Evolutionary conservation across 1,284 basidiomycete genomes (phyloP), one percentile per base, ranked within the genome.

Genomic region (Trametes hirsuta): DNA sequence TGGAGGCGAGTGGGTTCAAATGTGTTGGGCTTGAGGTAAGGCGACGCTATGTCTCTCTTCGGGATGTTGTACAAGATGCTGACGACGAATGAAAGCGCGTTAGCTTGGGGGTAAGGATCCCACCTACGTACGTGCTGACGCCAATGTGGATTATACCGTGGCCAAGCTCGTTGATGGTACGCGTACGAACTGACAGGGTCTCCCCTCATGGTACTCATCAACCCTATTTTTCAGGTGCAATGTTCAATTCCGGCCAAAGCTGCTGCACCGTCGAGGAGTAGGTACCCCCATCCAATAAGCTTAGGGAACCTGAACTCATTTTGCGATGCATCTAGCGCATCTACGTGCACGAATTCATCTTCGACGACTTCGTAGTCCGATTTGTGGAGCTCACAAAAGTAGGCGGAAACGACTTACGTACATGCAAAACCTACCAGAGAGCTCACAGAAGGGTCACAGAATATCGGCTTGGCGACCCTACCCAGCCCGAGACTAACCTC

Each of bases 81-180:
- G 48, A 41, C 22, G 11, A n/a, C 37, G 39, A 35, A n/a, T 41
- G 35, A 4, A 14, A 30, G 8, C 30, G 30, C 30, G 4, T 30
- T 25, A 98, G 88, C 85, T 98, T 15, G 96, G 96, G 4, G 96
- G 96, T 1, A 98, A 98, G 75, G 95, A 98, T 71, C 94, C 96
- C 6, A 96, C 96, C 0, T 98, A 97, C 70, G 95, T 98, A 6
- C 82, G 94, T 34, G 76, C 83, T 0, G 95, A 98, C 71, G 95
- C 91, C 1, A 87, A 98, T 75, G 71, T 97, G 4, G 84, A 86
- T 35, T 97, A 91, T 72, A 91, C 94, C 0, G 90, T 88, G 2
- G 84, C 84, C 24, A 89, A 98, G 71, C 83, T 98, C 10, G 95
- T 96, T 2, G 96, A 98, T 76, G 96, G 95, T 84, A 62, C 65